A percentile compares a stretch with the other conserved stretches of the same genome.
These are phyloP conservation scores for Camelina neglecta DNA, from an alignment of 345 rosid genomes.

Conservation along the genomic window DNA sequence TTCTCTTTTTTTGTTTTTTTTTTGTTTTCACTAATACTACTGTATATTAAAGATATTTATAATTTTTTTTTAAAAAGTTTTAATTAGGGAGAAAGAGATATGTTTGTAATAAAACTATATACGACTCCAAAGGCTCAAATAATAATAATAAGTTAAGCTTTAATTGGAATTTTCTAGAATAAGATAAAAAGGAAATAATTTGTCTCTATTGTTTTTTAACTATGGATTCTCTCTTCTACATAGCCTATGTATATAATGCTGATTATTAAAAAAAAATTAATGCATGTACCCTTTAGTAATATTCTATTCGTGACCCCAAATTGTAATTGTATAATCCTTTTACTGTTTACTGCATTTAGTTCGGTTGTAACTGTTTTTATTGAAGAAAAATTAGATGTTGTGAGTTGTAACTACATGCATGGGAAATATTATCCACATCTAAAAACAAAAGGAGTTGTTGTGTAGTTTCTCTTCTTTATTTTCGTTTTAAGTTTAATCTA, in stretches of 20 bases:
- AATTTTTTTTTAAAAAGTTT: too few species aligned
- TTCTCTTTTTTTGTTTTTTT: not conserved
- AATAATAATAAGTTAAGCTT: conserved; percentile 21
- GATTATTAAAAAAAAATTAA: conserved; percentile 10
- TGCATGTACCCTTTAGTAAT: conserved; percentile 27
- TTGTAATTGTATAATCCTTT: conserved; percentile 22
- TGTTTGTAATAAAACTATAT: not conserved
- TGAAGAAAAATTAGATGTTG: not conserved
- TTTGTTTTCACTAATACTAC: too few species aligned
- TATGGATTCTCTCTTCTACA: conserved; percentile 29
- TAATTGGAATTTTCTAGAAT: conserved; percentile 43
- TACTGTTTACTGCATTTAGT: conserved; percentile 17
- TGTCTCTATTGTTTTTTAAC: conserved; percentile 35
- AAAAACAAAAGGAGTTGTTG: too few species aligned
- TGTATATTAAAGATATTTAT: conserved; percentile 17
- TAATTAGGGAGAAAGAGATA: too few species aligned
- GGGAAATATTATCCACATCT: not conserved
- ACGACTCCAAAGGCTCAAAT: conserved; percentile 7
- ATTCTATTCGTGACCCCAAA: conserved; percentile 28
- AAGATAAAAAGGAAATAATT: conserved; percentile 44
- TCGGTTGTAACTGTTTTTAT: not conserved
- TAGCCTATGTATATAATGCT: not conserved
- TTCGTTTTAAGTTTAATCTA: not conserved
- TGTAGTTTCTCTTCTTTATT: conserved; percentile 11
- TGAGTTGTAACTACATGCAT: conserved; percentile 22